Evolutionary conservation across 1,284 basidiomycete species (phyloP), one percentile per base, ranked within the genome.

Genomic region (Tylopilus sp.): DNA sequence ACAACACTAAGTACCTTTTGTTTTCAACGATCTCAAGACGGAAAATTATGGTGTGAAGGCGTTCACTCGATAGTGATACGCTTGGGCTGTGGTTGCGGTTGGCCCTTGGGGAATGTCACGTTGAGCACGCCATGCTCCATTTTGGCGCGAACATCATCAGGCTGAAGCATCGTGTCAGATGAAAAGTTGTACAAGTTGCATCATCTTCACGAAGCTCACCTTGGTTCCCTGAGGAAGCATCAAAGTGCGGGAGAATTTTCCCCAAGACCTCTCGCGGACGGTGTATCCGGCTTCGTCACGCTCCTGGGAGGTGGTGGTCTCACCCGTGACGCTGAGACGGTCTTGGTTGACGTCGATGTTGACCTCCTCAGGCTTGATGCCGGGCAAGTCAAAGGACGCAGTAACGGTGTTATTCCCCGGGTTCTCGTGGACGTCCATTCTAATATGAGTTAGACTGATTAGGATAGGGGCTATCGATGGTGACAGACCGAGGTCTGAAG

Each of bases 301-400:
- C 16, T 84, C 73, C 22, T 72, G 53, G 6, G 72, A 71, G 18
- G 73, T 29, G 55, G 76, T 79, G 18, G 69, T 76, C 77, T 87
- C 84, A 10, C 84, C 86, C 15, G 83, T 83, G 63, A 88, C 65
- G 59, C 72, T 82, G 58, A 88, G 78, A 29, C 81, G 77, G 65
- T 82, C 79, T 57, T 82, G 79, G 56, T 81, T 77, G 53, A 84
- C 70, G 58, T 85, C 82, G 57, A 87, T 81, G 58, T 65, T 58
- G 57, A 87, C 79, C 41, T 84, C 71, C 18, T 84, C 79, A 38
- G 82, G 80, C 69, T 77, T 81, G 58, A 87, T 24, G 6, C 86
- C 84, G 4, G 86, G 85, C 26, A 88, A 72, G 59, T 88, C 86
- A 60, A 88, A 86, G 4, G 79, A 77, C 22, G 85, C 86, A 0